Base-by-base conservation (phyloP, 1,284 basidiomycete species). In the Leccinum subrobustum region DNA sequence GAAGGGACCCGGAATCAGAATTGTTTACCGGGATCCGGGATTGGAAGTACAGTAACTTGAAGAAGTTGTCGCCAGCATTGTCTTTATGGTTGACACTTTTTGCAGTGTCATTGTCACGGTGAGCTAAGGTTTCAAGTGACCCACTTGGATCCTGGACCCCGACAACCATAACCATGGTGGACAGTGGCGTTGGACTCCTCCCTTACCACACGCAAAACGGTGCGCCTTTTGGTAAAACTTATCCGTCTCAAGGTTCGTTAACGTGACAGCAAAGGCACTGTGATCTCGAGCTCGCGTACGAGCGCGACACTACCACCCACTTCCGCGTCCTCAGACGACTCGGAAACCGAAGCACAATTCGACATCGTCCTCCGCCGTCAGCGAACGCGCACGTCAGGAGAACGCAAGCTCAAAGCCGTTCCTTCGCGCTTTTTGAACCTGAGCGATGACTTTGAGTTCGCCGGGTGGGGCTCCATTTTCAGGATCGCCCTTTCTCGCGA, bases 391-490 rank as follows among this genome's bases (percentile, higher is more conserved):
- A 77, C 80, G 1, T 71, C 67, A 2, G 78, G 79, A 54, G 75
- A 78, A 1, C 70, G 78, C 42, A 88, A 87, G 65, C 63, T 73
- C 23, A 76, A 76, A 4, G 70, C 74, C 12, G 67, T 79, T 7
- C 83, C 84, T 9, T 87, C 87, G 4, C 82, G 84, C 29, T 87
- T 87, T 65, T 68, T 84, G 51, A 84, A 89, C 68, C 78, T 88
- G n/a, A 74, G 82, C 7, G 83, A 87, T 65, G 78, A 83, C 44
- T 86, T 86, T 62, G 85, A 87, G 64, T 88, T 88, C 64, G 81
- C 86, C 2, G 86, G 86, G 2, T 89, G 87, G 87, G 87, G 88
- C 1, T 79, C 81, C 3, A 68, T 82, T 4, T 72, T 75, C 9
- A 76, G 76, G 56, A 62, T 86, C 1, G 75, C 76, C 25, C 75